Percentiles rank a stretch among this genome's conserved stretches.
Evolutionary conservation across 225 moss, liverwort and hornwort species (phyloP).

Genomic region (Pleurozium schreberi): DNA sequence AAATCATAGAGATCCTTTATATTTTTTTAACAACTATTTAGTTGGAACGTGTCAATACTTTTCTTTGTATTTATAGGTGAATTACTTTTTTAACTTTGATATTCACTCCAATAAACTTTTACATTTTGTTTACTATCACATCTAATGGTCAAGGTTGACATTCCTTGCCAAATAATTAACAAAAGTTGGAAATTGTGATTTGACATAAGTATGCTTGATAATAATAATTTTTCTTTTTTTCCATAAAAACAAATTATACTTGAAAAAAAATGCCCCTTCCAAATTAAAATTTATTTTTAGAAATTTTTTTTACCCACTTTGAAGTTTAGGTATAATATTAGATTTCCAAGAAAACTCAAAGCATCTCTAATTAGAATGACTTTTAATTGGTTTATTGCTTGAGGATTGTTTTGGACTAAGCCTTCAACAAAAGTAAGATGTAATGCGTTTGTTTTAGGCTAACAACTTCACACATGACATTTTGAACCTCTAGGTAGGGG

Average conservation of each 20-base stretch:
- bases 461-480: no score
- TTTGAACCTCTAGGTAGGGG: no score
- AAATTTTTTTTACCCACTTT: no score
- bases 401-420: neutral
- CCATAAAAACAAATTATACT: no score
- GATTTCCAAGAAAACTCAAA: neutral
- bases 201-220: no score
- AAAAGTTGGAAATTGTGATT: neutral
- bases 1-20: rapidly evolving
- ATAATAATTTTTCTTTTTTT: neutral
- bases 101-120: neutral
- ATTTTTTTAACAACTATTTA: neutral
- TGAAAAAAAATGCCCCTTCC: rapidly evolving
- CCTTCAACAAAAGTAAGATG: neutral
- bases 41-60: rapidly evolving
- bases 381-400: neutral
- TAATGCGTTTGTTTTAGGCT: rapidly evolving
- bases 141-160: rapidly evolving
- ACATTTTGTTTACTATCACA: neutral
- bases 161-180: neutral
- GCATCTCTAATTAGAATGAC: no score
- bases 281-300: neutral
- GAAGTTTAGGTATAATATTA: rapidly evolving
- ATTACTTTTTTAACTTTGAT: neutral
- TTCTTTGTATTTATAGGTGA: neutral